phyloP scores from a whole-genome alignment of 2,329 filamentous ascomycete genomes.

The Alternaria arbusti region DNA sequence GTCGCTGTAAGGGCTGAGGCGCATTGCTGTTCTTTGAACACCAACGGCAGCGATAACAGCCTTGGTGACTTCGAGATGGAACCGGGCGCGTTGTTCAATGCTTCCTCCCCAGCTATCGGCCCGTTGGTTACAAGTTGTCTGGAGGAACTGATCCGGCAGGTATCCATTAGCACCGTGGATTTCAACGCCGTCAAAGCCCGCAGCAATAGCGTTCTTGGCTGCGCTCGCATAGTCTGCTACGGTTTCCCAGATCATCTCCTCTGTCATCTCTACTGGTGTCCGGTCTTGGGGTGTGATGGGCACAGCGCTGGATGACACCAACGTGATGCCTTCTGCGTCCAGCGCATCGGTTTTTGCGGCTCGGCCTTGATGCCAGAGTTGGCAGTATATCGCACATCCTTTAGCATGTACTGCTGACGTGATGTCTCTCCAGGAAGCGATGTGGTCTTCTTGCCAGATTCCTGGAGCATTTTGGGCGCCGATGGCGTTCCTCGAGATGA shows the following conservation, averaged over 20 bases:
- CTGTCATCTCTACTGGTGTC: constrained; percentile 40
- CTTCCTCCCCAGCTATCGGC: constrained; percentile 57
- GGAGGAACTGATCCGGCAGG: constrained; percentile 70
- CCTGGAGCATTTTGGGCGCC: constrained; percentile 60
- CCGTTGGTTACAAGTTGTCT: constrained; percentile 61
- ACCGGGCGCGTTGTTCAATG: constrained; percentile 58
- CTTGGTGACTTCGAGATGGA: constrained; percentile 60
- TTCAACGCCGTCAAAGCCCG: constrained; percentile 67
- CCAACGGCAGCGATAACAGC: constrained; percentile 59
- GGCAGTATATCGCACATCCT: constrained; percentile 63
- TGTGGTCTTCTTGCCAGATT: constrained; percentile 55
- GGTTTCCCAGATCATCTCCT: constrained; percentile 43
- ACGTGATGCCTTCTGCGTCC: constrained; percentile 30
- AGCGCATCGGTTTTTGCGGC: constrained; percentile 50
- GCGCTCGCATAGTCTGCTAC: constrained; percentile 47
- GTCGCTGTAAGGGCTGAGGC: constrained; percentile 65
- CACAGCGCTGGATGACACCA: constrained; percentile 41
- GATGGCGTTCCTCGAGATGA: constrained; percentile 54
- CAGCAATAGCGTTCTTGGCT: constrained; percentile 54
- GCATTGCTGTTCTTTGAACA: constrained; percentile 61
- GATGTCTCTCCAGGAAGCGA: constrained; percentile 64
- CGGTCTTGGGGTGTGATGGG: constrained; percentile 33
- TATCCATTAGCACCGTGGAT: constrained; percentile 68
- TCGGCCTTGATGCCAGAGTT: constrained; percentile 67
- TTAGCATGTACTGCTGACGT: constrained; percentile 66